Conservation (phyloP, 306 rosid species). For the Rosa multiflora region DNA sequence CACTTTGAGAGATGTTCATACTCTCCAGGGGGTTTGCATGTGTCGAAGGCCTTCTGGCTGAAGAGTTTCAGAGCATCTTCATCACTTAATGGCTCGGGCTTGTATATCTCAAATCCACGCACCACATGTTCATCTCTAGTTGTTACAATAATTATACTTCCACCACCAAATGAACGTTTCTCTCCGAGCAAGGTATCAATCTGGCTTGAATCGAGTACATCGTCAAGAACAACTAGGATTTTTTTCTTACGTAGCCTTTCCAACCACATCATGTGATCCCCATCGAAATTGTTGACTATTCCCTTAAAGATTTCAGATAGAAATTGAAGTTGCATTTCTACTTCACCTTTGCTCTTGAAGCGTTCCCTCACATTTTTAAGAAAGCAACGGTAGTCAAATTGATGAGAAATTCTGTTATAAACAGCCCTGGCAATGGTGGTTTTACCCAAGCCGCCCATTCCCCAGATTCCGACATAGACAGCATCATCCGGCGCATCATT, state of each 20-base stretch:
- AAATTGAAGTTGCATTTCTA: background rate
- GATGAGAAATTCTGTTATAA: too few relatives aligned
- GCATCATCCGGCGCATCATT: too few relatives aligned
- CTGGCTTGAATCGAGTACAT: background rate
- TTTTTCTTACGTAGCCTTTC: background rate
- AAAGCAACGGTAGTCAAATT: too few relatives aligned
- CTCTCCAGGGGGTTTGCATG: background rate
- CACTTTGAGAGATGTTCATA: background rate
- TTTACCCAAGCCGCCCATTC: too few relatives aligned
- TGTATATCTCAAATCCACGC: background rate
- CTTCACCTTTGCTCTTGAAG: background rate
- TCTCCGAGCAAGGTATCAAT: background rate
- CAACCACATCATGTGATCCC: background rate
- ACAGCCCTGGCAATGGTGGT: too few relatives aligned
- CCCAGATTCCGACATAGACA: too few relatives aligned
- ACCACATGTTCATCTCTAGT: background rate
- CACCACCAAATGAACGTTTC: background rate
- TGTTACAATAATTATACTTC: background rate
- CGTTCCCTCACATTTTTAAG: background rate
- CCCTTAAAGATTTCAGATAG: too few relatives aligned
- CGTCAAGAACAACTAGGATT: background rate
- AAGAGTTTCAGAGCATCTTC: background rate
- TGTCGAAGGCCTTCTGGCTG: background rate
- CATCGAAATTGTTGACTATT: background rate
- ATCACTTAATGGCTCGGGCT: background rate